Conservation (phyloP, 148 eudicot genomes). For the Dysphania ambrosioides region DNA sequence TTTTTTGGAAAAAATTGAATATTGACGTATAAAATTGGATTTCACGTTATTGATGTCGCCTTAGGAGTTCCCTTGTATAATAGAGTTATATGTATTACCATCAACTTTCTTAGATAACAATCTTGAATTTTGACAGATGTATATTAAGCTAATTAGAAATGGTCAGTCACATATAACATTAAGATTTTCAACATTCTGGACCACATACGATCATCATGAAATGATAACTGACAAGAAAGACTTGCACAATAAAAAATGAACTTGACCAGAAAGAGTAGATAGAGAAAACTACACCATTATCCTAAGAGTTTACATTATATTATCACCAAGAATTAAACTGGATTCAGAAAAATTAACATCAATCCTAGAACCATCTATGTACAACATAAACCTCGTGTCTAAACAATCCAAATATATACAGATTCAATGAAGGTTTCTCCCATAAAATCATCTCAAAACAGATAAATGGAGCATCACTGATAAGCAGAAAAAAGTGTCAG, state of each 20-base stretch:
- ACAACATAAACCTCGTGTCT: background rate
- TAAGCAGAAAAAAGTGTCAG: background rate
- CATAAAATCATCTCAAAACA: background rate
- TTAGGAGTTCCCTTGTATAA: too few species aligned
- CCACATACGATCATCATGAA: background rate
- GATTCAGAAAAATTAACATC: background rate
- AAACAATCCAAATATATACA: conserved; percentile 7
- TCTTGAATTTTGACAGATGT: too few species aligned
- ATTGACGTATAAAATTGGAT: too few species aligned
- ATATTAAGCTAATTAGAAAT: background rate
- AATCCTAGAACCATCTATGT: conserved; percentile 5
- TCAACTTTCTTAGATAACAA: background rate
- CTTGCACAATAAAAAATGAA: too few species aligned
- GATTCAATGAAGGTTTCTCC: background rate
- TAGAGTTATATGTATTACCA: too few species aligned
- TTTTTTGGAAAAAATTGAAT: too few species aligned
- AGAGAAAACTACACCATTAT: background rate
- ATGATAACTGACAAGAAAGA: background rate
- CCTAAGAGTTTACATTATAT: background rate
- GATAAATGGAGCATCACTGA: background rate
- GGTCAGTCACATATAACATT: too few species aligned
- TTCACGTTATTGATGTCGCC: too few species aligned
- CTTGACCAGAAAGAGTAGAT: background rate
- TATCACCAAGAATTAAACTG: background rate
- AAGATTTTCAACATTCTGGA: too few species aligned